Conservation (phyloP, 2,329 filamentous ascomycete genomes). For the Neopestalotiopsis sp. region DNA sequence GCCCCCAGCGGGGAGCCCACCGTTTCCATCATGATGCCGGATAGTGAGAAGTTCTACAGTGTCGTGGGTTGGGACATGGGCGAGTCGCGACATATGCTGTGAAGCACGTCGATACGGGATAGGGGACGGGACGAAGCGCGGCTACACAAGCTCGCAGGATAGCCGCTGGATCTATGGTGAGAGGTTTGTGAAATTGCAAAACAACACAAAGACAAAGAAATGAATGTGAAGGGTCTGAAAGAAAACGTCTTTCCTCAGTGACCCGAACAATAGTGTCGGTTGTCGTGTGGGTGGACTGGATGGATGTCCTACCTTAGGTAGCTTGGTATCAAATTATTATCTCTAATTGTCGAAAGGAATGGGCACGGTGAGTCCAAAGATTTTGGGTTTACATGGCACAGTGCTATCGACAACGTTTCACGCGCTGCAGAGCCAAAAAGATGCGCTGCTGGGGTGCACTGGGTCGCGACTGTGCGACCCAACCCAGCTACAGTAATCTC, state of each 20-base stretch:
- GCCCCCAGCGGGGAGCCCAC: slow-evolving; percentile 51
- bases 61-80: slow-evolving; percentile 19
- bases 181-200: neutral
- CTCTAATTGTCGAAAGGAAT: slow-evolving; percentile 4
- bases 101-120: slow-evolving; percentile 7
- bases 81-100: slow-evolving; percentile 1
- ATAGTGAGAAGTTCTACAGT: neutral
- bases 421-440: neutral
- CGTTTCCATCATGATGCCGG: slow-evolving; percentile 53
- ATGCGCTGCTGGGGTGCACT: neutral
- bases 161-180: neutral
- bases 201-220: slow-evolving; percentile 9
- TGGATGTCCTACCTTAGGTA: neutral
- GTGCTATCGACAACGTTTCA: slow-evolving; percentile 6
- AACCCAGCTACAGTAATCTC: neutral
- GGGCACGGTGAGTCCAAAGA: slow-evolving; percentile 3
- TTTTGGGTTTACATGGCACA: neutral
- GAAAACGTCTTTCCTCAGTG: neutral
- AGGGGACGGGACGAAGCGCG: neutral
- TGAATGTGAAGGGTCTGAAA: slow-evolving; percentile 10
- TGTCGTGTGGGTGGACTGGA: slow-evolving; percentile 7
- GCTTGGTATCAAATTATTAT: neutral
- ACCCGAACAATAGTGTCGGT: slow-evolving; percentile 2
- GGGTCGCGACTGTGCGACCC: neutral
- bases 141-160: neutral